Conservation (phyloP, 305 asterid genomes). For the Rubia peregrina region DNA sequence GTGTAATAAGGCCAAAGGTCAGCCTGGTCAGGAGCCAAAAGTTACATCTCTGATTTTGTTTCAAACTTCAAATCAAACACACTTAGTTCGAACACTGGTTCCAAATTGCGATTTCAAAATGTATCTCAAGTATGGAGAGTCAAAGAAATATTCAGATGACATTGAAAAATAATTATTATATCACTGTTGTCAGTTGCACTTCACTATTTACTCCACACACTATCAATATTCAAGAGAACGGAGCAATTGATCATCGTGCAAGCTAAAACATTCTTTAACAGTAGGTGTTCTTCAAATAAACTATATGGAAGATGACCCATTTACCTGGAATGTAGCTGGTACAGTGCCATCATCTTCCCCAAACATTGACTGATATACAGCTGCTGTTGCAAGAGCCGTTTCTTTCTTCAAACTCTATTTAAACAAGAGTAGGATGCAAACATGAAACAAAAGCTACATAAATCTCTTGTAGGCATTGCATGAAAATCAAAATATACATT, state of each 20-base stretch:
- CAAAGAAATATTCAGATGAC: not conserved
- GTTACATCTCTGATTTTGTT: not conserved
- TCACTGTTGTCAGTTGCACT: not conserved
- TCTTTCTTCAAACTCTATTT: constrained; percentile 75
- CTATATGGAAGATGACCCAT: not conserved
- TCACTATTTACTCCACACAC: not conserved
- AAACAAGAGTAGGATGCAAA: not conserved
- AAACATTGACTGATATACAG: constrained; percentile 90
- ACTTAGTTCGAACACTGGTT: not conserved
- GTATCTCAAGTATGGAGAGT: not conserved
- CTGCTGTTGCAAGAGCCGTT: constrained; percentile 87
- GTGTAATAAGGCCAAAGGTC: not conserved
- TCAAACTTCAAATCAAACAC: not conserved
- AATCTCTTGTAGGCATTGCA: constrained; percentile 1
- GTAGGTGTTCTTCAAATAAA: not conserved
- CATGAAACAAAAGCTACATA: not conserved
- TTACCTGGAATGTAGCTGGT: constrained; percentile 93
- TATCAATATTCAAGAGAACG: not conserved
- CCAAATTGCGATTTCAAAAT: not conserved
- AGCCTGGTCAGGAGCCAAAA: not conserved
- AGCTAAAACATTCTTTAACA: not conserved
- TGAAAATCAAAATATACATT: constrained; percentile 10
- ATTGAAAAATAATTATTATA: not conserved
- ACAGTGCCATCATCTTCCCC: constrained; percentile 89
- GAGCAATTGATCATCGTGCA: not conserved